Conservation (phyloP, 768 basidiomycete species). For the Mrakia frigida region DNA sequence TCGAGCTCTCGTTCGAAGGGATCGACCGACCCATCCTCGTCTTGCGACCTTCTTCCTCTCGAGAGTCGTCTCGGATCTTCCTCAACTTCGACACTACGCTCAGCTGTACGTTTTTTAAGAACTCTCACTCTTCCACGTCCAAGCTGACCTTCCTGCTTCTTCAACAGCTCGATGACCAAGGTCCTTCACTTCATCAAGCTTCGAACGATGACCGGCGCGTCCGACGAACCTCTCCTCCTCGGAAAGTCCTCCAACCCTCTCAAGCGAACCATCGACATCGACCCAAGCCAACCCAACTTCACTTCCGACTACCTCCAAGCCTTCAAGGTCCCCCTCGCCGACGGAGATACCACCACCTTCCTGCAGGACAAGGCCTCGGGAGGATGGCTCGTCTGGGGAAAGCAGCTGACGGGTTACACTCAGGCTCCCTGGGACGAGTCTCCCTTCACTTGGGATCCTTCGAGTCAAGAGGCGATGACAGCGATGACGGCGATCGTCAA, state of each 20-base stretch:
- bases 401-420: conserved; percentile 21
- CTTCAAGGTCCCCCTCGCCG: conserved; percentile 20
- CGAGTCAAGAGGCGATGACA: conserved; percentile 15
- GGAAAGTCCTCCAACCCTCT: conserved; percentile 27
- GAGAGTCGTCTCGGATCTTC: conserved; percentile 25
- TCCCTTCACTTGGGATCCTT: conserved; percentile 31
- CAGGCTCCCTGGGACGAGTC: conserved; percentile 26
- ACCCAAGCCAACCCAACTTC: conserved; percentile 13
- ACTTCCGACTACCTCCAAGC: conserved; percentile 16
- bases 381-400: conserved; percentile 33
- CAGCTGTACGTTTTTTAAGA: conserved; percentile 16
- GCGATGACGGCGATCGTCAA: conserved; percentile 11
- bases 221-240: conserved; percentile 51
- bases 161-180: conserved; percentile 63
- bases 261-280: conserved; percentile 14
- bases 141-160: neutral
- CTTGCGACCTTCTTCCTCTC: conserved; percentile 32
- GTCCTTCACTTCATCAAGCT: conserved; percentile 66
- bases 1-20: conserved; percentile 29
- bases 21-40: conserved; percentile 20
- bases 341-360: conserved; percentile 28
- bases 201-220: conserved; percentile 60
- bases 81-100: conserved; percentile 32
- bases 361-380: conserved; percentile 28
- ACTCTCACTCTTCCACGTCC: neutral